Evolutionary conservation across 1,284 basidiomycete species (phyloP).

Genomic region (Ceratobasidium sp.): DNA sequence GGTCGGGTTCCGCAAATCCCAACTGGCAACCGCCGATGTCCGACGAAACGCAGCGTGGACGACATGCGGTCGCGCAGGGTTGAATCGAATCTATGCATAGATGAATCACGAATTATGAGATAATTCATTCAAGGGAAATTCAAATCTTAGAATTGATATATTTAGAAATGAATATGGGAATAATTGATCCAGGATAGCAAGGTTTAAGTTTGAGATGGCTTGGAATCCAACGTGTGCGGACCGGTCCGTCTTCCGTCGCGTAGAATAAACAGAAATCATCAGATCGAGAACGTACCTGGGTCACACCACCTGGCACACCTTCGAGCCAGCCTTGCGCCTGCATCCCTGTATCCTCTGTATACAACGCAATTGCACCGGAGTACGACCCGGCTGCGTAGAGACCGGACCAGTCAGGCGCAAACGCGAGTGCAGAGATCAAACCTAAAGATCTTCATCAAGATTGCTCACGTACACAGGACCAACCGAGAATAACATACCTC

Average conservation of each 20-base stretch:
- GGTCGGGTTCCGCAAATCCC: conserved; percentile 76
- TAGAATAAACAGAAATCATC: too few relatives aligned
- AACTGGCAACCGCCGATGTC: conserved; percentile 71
- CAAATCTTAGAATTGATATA: too few relatives aligned
- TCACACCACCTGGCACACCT: conserved; percentile 69
- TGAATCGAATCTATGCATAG: conserved; percentile 77
- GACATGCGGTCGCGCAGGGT: conserved; percentile 74
- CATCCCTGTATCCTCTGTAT: conserved; percentile 68
- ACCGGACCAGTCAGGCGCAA: conserved; percentile 73
- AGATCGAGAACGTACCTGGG: conserved; percentile 73
- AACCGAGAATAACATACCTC: conserved; percentile 63
- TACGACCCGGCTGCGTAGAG: conserved; percentile 74
- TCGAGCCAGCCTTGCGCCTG: conserved; percentile 72
- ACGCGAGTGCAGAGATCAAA: conserved; percentile 83
- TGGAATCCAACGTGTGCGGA: too few relatives aligned
- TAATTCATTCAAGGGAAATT: too few relatives aligned
- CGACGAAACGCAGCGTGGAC: conserved; percentile 83
- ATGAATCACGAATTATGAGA: neutral
- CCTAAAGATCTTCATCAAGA: conserved; percentile 61
- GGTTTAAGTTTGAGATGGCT: too few relatives aligned
- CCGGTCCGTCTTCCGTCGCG: too few relatives aligned
- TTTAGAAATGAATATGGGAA: too few relatives aligned
- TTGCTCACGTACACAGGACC: neutral
- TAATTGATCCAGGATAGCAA: too few relatives aligned
- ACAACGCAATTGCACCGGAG: conserved; percentile 75